Percentiles rank a stretch among this genome's conserved stretches.
phyloP scores from a whole-genome alignment of 495 filamentous ascomycete species.

The Hypoxylon lenormandii region DNA sequence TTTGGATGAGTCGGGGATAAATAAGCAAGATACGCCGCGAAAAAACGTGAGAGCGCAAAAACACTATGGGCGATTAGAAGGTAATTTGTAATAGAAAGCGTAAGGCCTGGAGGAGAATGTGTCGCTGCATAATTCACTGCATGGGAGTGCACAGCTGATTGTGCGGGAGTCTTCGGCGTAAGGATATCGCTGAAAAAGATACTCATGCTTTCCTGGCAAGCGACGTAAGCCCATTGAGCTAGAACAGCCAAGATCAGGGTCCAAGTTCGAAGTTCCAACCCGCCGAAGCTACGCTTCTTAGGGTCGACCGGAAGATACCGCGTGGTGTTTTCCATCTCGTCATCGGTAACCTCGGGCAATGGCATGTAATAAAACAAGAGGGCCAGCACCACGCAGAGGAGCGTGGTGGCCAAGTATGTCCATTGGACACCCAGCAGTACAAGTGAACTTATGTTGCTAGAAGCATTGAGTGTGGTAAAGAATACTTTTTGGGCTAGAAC shows the following conservation, averaged over 20 bases:
- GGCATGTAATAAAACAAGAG: conserved; percentile 71
- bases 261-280: conserved; percentile 56
- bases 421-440: conserved; percentile 76
- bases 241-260: conserved; percentile 71
- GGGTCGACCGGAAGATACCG: conserved; percentile 57
- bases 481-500: conserved; percentile 76
- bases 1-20: conserved; percentile 62
- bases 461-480: conserved; percentile 60
- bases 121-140: conserved; percentile 25
- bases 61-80: conserved; percentile 60
- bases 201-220: conserved; percentile 76
- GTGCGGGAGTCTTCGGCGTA: conserved; percentile 57
- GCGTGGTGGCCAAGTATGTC: conserved; percentile 79
- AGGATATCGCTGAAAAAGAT: conserved; percentile 70
- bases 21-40: conserved; percentile 62
- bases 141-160: conserved; percentile 51
- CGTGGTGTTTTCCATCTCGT: conserved; percentile 61
- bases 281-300: conserved; percentile 51
- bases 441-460: conserved; percentile 37
- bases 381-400: conserved; percentile 74
- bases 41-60: conserved; percentile 64
- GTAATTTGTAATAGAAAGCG: conserved; percentile 67
- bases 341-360: conserved; percentile 64
- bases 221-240: conserved; percentile 80
- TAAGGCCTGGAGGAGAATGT: conserved; percentile 57